Percentiles rank a stretch among this genome's conserved stretches.
phyloP scores from a whole-genome alignment of 2,329 filamentous ascomycete species.

The Phyllosticta capitalensis region DNA sequence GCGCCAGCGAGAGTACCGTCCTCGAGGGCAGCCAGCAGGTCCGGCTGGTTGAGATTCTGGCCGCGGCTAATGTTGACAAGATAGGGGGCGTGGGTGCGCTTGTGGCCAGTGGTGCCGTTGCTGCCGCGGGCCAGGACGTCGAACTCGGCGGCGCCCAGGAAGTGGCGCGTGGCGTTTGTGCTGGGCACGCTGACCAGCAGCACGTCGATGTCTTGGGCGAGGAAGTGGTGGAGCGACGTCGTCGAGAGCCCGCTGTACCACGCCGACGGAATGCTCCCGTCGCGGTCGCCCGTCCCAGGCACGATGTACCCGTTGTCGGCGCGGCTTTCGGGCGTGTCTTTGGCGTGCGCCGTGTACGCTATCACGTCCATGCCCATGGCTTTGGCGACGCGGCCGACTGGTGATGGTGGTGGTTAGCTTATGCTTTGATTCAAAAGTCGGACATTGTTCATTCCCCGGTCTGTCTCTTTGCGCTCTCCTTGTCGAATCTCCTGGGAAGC shows the following conservation, averaged over 20 bases:
- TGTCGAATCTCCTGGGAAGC: no score
- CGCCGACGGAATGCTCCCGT: conserved; percentile 44
- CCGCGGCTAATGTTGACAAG: conserved; percentile 65
- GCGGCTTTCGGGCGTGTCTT: conserved; percentile 55
- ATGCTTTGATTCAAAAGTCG: no score
- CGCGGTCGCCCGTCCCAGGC: conserved; percentile 53
- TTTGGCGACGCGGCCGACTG: conserved; percentile 47
- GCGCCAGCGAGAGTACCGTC: conserved; percentile 52
- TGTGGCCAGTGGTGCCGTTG: background rate
- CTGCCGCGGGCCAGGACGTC: conserved; percentile 39
- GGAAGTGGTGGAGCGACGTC: conserved; percentile 42
- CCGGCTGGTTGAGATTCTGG: conserved; percentile 50
- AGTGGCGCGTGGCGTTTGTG: conserved; percentile 44
- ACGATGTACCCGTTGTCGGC: conserved; percentile 58
- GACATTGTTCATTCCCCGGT: no score
- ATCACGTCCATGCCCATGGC: conserved; percentile 64
- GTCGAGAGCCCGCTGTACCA: conserved; percentile 51
- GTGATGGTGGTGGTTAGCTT: background rate
- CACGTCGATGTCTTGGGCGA: conserved; percentile 47
- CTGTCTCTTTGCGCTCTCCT: no score
- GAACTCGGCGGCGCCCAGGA: conserved; percentile 48
- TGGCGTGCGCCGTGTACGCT: conserved; percentile 64
- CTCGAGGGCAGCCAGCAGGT: conserved; percentile 53
- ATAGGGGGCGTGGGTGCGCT: conserved; percentile 41
- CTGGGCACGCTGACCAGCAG: conserved; percentile 49